Conservation (phyloP, 2,329 filamentous ascomycete genomes). For the Pyrenochaeta sp. region DNA sequence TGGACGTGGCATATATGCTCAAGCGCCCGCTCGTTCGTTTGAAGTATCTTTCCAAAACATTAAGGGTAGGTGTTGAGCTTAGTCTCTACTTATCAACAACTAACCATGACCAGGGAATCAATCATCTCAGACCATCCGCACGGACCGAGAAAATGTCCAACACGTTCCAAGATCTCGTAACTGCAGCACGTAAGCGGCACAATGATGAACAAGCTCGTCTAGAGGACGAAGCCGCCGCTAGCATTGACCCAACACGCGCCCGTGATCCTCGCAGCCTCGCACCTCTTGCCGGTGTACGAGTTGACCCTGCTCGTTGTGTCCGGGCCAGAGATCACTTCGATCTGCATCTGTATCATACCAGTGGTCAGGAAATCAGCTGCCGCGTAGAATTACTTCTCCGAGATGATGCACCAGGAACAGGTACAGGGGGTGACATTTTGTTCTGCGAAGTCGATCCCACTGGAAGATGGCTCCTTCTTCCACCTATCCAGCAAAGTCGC, state of each 20-base stretch:
- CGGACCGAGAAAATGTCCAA: constrained; percentile 66
- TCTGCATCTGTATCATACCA: constrained; percentile 85
- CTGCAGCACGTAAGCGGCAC: constrained; percentile 75
- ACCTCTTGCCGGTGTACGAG: constrained; percentile 71
- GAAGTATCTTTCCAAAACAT: constrained; percentile 85
- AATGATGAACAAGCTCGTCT: constrained; percentile 76
- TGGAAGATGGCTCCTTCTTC: constrained; percentile 85
- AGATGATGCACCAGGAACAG: constrained; percentile 74
- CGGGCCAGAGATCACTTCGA: constrained; percentile 90
- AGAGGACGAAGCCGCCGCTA: constrained; percentile 85
- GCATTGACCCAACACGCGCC: constrained; percentile 80
- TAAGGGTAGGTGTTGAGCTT: constrained; percentile 64
- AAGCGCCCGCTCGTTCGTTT: constrained; percentile 87
- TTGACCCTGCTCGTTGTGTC: constrained; percentile 82
- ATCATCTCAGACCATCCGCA: constrained; percentile 62
- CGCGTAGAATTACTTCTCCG: constrained; percentile 86
- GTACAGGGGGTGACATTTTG: constrained; percentile 81
- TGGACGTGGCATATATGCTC: constrained; percentile 91
- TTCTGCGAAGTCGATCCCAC: constrained; percentile 86
- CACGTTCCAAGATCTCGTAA: constrained; percentile 75
- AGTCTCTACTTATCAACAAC: constrained; percentile 10
- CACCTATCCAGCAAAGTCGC: constrained; percentile 76
- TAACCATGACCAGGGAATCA: constrained; percentile 60
- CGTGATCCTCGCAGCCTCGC: constrained; percentile 81
- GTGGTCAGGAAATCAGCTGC: constrained; percentile 86